A percentile compares a stretch with the other conserved stretches of the same genome.
Conservation (phyloP, 495 filamentous ascomycete species). For the Aspergillus haitiensis region DNA sequence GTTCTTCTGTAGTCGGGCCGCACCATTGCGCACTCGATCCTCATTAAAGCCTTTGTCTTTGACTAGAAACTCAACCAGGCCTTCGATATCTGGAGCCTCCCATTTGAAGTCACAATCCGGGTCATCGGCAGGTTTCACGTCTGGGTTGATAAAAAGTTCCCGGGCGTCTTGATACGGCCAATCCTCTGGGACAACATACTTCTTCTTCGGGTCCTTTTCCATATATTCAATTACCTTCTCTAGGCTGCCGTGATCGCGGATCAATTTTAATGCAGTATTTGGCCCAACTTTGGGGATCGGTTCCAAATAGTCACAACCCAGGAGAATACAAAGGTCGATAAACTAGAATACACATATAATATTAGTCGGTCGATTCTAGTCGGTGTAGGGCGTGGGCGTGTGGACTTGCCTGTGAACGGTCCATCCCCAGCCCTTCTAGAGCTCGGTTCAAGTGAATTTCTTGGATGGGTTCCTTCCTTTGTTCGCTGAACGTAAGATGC, state of each 20-base stretch:
- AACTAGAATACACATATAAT: conserved; percentile 57
- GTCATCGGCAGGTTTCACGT: conserved; percentile 82
- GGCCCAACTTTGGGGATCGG: conserved; percentile 93
- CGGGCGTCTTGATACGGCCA: conserved; percentile 94
- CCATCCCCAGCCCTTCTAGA: conserved; percentile 82
- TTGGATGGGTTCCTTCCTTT: conserved; percentile 94
- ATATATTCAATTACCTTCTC: conserved; percentile 83
- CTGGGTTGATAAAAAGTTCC: conserved; percentile 83
- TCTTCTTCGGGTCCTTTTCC: conserved; percentile 69
- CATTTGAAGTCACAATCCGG: conserved; percentile 95
- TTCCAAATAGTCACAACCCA: conserved; percentile 97
- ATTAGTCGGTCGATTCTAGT: background rate
- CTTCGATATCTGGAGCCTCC: conserved; percentile 89
- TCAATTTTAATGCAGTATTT: conserved; percentile 85
- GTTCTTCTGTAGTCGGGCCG: conserved; percentile 76
- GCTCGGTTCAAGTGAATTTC: conserved; percentile 87
- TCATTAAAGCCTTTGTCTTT: conserved; percentile 95
- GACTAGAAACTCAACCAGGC: conserved; percentile 83
- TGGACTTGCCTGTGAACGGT: conserved; percentile 68
- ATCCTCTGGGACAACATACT: conserved; percentile 81
- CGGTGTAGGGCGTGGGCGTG: no score
- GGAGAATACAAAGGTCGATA: conserved; percentile 94
- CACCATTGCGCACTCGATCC: conserved; percentile 80
- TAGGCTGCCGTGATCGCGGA: conserved; percentile 82
- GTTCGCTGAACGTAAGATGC: conserved; percentile 94